Evolutionary conservation across 202 grass and related monocot species (phyloP), one percentile per base, ranked within the genome.

Genomic region (Eragrostis tef): DNA sequence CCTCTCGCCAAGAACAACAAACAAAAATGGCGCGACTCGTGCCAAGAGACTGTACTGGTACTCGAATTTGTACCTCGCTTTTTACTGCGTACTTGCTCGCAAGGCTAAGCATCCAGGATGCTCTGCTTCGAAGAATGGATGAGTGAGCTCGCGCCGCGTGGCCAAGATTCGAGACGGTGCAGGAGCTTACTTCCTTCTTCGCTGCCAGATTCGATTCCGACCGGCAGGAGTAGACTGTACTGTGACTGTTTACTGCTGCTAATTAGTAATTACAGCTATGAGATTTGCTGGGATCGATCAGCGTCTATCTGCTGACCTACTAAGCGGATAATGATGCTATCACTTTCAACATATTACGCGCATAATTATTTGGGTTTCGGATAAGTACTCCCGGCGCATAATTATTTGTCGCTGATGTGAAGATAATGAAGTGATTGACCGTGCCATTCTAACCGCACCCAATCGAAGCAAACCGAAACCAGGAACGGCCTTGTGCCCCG

Each of bases 71-170:
- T 45, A 26, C 49, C 11, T 44, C 27, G 44, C 24, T n/a, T 36
- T 11, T 52, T 17, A 50, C 25, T 61, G 6, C 21, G 22, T 24
- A 11, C 19, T 20, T n/a, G 52, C 5, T 53, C 5, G 50, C 50
- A 53, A 53, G 16, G 26, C n/a, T 26, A 34, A 43, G 16, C 62
- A 42, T 41, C 77, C 22, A n/a, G n/a, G n/a, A n/a, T 39, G 45
- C 45, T 59, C 67, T 47, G 67, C 41, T 13, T 16, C 13, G 51
- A 43, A 43, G 17, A 39, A 64, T 26, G 27, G 58, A 48, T 12
- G 70, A 7, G 75, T 49, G 64, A 39, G 71, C 22, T 26, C 1
- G 24, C 12, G 81, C 77, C 81, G 75, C 81, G 82, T 64, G 87
- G 77, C 77, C 77, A 46, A 53, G 8, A 10, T n/a, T 66, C 39